Evolutionary conservation across 2,329 filamentous ascomycete species (phyloP).

Genomic region (Nannizzia gypsea): DNA sequence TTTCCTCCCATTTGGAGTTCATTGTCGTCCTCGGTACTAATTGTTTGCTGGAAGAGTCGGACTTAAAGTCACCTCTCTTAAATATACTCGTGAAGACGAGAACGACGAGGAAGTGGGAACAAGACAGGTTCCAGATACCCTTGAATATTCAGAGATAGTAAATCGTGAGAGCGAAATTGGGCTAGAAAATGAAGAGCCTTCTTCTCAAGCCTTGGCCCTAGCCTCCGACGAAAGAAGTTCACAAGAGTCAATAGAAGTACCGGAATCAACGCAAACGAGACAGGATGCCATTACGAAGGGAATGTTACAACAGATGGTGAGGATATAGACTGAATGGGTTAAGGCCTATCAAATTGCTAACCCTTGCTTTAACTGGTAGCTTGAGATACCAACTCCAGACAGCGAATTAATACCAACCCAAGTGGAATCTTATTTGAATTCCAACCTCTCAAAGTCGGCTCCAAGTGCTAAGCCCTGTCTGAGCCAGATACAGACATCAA

Average conservation of each 20-base stretch:
- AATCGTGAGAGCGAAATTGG: conserved; percentile 21
- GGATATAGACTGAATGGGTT: conserved; percentile 10
- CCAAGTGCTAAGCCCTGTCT: not conserved
- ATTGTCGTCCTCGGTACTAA: not conserved
- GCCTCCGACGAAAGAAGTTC: conserved; percentile 8
- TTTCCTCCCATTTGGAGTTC: not conserved
- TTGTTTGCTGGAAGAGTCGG: conserved; percentile 22
- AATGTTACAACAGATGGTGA: conserved; percentile 25
- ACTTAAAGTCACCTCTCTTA: conserved; percentile 25
- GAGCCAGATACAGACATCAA: not conserved
- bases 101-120: conserved; percentile 12
- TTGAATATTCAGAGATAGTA: conserved; percentile 22
- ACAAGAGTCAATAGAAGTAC: conserved; percentile 18
- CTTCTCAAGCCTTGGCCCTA: not conserved
- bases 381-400: conserved; percentile 10
- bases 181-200: conserved; percentile 8
- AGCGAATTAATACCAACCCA: conserved; percentile 23
- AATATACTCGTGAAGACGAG: conserved; percentile 20
- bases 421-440: conserved; percentile 7
- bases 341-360: not conserved
- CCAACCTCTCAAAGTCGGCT: conserved; percentile 3
- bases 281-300: conserved; percentile 20
- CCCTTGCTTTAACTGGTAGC: not conserved
- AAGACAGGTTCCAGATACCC: conserved; percentile 20
- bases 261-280: conserved; percentile 18